Base-by-base conservation (phyloP, 202 grass and related monocot species). In the Musa balbisiana region DNA sequence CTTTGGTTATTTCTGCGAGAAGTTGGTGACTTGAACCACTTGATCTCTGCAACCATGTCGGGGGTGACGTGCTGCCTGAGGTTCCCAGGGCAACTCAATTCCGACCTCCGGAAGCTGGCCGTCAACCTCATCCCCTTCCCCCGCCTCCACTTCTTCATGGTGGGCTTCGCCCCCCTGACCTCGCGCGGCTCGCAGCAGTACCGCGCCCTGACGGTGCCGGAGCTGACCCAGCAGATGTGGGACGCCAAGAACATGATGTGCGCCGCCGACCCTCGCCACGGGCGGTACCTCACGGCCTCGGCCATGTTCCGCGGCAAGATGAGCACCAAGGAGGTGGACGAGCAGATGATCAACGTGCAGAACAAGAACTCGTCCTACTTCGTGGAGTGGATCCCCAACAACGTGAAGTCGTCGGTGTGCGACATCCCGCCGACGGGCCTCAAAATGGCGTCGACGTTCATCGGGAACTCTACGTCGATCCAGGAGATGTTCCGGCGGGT, bases 311-410 rank as follows among this genome's bases (percentile, higher is more conserved):
- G 67, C 4, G 67, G 67, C 3, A 69, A 69, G 67, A 69, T 69
- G 67, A 69, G 67, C 67, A 69, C 67, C 67, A 69, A 69, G 67
- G 67, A 69, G 67, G 67, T 69, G 67, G 67, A 69, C 33, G 67
- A 69, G 33, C 67, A 69, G 67, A 69, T 69, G 67, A 29, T 69
- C 26, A 69, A 69, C 13, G 67, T 69, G 67, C 67, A 69, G 67
- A 69, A 69, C 67, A 69, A 69, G 67, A 69, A 69, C 67, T 69
- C 67, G 10, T 69, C 67, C 67, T 69, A 69, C 67, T 69, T 69
- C 29, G 67, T 69, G 33, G 67, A 69, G 67, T 69, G 67, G 67
- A 69, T 69, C 67, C 67, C 67, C 5, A 69, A 69, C 67, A 69
- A 69, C 25, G 67, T 69, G 27, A 69, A 69, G 67, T 69, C 67